These are phyloP conservation scores for Ogataea pini DNA, from an alignment of 805 yeast species.

Conservation along the genomic window DNA sequence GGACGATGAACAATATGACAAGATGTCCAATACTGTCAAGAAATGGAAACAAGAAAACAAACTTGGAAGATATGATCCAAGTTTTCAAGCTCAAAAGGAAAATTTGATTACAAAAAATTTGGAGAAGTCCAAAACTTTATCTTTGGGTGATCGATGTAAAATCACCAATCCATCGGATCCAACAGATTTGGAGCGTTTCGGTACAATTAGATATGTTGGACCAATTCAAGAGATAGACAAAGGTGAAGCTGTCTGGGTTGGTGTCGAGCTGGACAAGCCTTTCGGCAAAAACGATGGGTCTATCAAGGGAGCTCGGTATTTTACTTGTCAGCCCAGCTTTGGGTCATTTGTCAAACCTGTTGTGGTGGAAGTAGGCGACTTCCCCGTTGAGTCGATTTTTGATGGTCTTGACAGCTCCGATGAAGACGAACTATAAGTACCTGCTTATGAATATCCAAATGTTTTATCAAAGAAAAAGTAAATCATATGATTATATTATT, in stretches of 20 bases:
- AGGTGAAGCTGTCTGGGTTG: slow-evolving; percentile 66
- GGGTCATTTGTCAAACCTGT: slow-evolving; percentile 81
- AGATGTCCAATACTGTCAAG: slow-evolving; percentile 61
- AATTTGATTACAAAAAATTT: slow-evolving; percentile 27
- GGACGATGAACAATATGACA: slow-evolving; percentile 62
- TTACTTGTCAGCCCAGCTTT: slow-evolving; percentile 53
- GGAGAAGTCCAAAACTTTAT: slow-evolving; percentile 36
- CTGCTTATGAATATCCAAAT: too few species aligned
- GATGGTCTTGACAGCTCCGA: slow-evolving; percentile 38
- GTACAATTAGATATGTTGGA: slow-evolving; percentile 73
- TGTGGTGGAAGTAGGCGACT: slow-evolving; percentile 69
- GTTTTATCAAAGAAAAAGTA: too few species aligned
- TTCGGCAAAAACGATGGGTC: slow-evolving; percentile 85
- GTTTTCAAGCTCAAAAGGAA: slow-evolving; percentile 35
- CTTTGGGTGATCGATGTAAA: slow-evolving; percentile 56
- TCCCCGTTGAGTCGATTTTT: slow-evolving; percentile 50
- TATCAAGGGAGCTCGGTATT: slow-evolving; percentile 59
- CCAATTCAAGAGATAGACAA: slow-evolving; percentile 57
- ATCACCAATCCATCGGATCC: slow-evolving; percentile 29
- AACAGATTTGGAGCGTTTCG: slow-evolving; percentile 56
- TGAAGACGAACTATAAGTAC: slow-evolving; percentile 14
- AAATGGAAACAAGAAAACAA: slow-evolving; percentile 72
- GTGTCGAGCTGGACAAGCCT: slow-evolving; percentile 83
- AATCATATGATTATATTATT: too few species aligned
- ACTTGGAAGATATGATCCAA: slow-evolving; percentile 73